A percentile compares a stretch with the other conserved stretches of the same genome.
Conservation (phyloP, 331 rosid genomes). For the Cucumis variabilis region DNA sequence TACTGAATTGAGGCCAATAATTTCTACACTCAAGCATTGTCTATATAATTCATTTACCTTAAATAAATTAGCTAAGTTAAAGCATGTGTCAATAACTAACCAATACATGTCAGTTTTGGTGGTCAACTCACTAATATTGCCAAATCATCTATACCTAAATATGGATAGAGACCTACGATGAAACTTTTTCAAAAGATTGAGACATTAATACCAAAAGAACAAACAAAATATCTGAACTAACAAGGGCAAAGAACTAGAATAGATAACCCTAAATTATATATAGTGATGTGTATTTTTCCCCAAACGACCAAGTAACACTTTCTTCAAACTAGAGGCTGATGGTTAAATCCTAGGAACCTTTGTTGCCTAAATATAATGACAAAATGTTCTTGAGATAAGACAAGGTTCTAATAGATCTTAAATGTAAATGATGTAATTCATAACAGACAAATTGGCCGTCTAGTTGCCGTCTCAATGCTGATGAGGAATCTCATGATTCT, state of each 20-base stretch:
- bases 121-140: neutral
- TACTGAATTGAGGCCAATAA: neutral
- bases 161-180: neutral
- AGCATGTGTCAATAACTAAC: neutral
- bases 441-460: neutral
- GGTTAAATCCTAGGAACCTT: neutral
- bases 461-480: neutral
- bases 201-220: neutral
- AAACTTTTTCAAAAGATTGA: neutral
- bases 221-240: neutral
- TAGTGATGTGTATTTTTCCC: neutral
- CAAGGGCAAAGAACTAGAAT: neutral
- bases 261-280: neutral
- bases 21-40: too few species aligned
- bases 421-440: neutral
- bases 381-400: neutral
- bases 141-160: neutral
- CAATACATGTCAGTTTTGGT: neutral
- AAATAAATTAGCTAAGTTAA: too few species aligned
- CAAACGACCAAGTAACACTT: neutral
- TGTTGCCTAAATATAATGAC: neutral
- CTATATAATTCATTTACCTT: too few species aligned
- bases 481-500: neutral
- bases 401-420: neutral
- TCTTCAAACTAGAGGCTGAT: neutral